Conservation (phyloP, 2,329 filamentous ascomycete species). For the Aspergillus flavus region DNA sequence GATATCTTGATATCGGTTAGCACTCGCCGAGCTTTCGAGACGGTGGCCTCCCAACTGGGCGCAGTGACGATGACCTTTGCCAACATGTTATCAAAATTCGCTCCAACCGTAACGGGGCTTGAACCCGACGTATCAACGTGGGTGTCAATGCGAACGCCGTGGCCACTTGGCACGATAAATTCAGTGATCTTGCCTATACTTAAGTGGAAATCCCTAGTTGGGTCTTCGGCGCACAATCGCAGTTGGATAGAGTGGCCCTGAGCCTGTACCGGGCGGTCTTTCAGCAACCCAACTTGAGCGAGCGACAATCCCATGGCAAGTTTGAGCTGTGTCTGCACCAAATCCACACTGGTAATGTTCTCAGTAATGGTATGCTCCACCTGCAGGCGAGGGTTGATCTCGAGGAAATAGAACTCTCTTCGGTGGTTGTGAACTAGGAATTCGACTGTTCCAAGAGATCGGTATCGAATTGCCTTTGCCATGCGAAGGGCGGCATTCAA, state of each 20-base stretch:
- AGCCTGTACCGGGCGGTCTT: conserved; percentile 10
- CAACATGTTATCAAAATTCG: conserved; percentile 62
- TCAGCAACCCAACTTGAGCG: conserved; percentile 37
- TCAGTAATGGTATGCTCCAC: conserved; percentile 67
- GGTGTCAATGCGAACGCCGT: conserved; percentile 61
- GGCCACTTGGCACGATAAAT: conserved; percentile 58
- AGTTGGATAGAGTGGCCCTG: conserved; percentile 54
- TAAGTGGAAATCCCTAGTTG: conserved; percentile 55
- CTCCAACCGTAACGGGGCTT: conserved; percentile 47
- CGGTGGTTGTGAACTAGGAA: conserved; percentile 59
- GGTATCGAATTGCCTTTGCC: conserved; percentile 52
- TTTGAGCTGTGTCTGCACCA: conserved; percentile 58
- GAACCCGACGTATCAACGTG: conserved; percentile 50
- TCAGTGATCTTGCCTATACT: conserved; percentile 62
- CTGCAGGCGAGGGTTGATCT: conserved; percentile 63
- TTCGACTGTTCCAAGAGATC: conserved; percentile 65
- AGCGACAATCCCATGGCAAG: conserved; percentile 55
- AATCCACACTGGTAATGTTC: conserved; percentile 55
- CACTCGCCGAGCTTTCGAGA: conserved; percentile 58
- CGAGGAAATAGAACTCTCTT: conserved; percentile 59
- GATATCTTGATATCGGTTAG: conserved; percentile 58
- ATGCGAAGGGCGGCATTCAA: conserved; percentile 56
- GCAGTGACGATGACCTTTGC: conserved; percentile 63
- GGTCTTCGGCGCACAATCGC: conserved; percentile 60
- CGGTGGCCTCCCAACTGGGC: conserved; percentile 53